Conservation (phyloP, 2,329 filamentous ascomycete genomes). For the Tolypocladium tundrense region DNA sequence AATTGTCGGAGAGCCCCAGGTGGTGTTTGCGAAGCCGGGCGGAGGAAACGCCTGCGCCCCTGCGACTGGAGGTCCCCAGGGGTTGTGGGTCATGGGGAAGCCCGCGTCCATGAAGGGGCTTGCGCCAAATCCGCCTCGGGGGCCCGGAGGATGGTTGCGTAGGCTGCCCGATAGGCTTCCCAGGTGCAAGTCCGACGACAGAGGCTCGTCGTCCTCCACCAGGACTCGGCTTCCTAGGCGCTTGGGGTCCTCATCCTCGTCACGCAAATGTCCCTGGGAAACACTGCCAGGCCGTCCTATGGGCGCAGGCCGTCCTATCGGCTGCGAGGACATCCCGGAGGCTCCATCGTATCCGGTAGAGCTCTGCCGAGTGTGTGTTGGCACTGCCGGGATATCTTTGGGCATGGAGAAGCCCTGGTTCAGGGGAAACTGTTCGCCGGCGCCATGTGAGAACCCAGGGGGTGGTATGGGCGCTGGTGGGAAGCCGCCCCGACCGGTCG, state of each 20-base stretch:
- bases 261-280: slow-evolving; percentile 39
- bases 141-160: slow-evolving; percentile 42
- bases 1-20: slow-evolving; percentile 24
- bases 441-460: slow-evolving; percentile 24
- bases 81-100: slow-evolving; percentile 26
- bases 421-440: slow-evolving; percentile 20
- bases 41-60: slow-evolving; percentile 30
- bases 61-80: slow-evolving; percentile 29
- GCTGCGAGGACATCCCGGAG: slow-evolving; percentile 47
- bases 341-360: slow-evolving; percentile 59
- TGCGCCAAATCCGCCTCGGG: slow-evolving; percentile 28
- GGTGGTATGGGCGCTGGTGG: slow-evolving; percentile 25
- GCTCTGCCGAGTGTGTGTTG: slow-evolving; percentile 63
- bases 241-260: slow-evolving; percentile 58
- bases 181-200: slow-evolving; percentile 20
- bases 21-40: slow-evolving; percentile 33
- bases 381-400: slow-evolving; percentile 21
- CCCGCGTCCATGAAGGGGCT: slow-evolving; percentile 31
- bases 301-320: slow-evolving; percentile 72
- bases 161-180: slow-evolving; percentile 13
- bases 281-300: slow-evolving; percentile 80
- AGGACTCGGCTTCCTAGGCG: slow-evolving; percentile 88
- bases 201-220: slow-evolving; percentile 61
- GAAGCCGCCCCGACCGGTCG: slow-evolving; percentile 30
- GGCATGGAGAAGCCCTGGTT: slow-evolving; percentile 19